Evolutionary conservation across 2,329 filamentous ascomycete species (phyloP).

Genomic region (Stachybotrys echinatus): DNA sequence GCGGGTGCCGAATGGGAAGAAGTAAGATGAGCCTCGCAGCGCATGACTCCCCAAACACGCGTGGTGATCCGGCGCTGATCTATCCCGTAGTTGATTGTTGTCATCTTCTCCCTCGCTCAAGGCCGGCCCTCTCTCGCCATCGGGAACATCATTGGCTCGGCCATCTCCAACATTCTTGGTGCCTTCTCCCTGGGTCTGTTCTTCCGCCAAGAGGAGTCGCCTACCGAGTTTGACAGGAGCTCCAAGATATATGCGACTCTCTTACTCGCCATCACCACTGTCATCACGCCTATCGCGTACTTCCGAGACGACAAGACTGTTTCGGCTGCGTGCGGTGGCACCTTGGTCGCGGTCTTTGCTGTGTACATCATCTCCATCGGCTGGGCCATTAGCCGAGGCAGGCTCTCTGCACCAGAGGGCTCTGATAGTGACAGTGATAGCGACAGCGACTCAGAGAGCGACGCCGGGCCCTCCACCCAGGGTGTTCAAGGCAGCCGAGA

Average conservation of each 20-base stretch:
- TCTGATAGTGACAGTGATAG: conserved; percentile 19
- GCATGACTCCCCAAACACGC: too few species aligned
- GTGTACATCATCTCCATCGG: conserved; percentile 37
- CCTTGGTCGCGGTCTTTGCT: conserved; percentile 35
- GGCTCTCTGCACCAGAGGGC: conserved; percentile 32
- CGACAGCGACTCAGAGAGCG: too few species aligned
- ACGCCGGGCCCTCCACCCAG: too few species aligned
- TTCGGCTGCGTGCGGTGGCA: conserved; percentile 26
- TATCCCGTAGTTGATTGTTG: conserved; percentile 35
- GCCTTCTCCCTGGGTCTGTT: conserved; percentile 49
- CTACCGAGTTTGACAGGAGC: conserved; percentile 37
- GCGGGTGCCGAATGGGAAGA: conserved; percentile 53
- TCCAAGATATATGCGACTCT: conserved; percentile 40
- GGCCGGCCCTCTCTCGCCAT: conserved; percentile 41
- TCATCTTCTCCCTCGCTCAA: conserved; percentile 40
- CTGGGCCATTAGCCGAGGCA: conserved; percentile 38
- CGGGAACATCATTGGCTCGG: conserved; percentile 49
- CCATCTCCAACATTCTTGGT: conserved; percentile 50
- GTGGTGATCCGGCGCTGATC: too few species aligned
- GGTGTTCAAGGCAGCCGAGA: too few species aligned
- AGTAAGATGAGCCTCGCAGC: conserved; percentile 21
- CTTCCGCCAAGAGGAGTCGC: conserved; percentile 22
- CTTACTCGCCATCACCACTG: conserved; percentile 35
- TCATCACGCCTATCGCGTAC: conserved; percentile 24
- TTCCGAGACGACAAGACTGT: conserved; percentile 2